Conservation (phyloP, 176 grass and related monocot genomes). For the Ensete glaucum region DNA sequence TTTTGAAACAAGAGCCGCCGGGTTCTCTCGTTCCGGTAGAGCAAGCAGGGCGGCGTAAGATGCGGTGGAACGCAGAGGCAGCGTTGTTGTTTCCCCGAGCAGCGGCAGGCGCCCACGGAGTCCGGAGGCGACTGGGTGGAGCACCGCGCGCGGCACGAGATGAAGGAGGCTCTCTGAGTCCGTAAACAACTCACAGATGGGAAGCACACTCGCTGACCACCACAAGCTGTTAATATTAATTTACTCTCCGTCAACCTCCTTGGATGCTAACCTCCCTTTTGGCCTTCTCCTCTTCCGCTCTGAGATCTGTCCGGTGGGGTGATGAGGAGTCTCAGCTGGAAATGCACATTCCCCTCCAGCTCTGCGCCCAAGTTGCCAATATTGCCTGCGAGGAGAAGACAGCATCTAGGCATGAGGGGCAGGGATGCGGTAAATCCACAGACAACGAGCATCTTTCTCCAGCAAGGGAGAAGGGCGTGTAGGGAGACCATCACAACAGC, state of each 20-base stretch:
- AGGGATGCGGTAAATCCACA: conserved; percentile 2
- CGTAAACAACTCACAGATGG: conserved; percentile 1
- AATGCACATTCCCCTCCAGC: conserved; percentile 10
- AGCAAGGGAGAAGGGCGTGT: conserved; percentile 5
- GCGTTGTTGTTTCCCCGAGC: background rate
- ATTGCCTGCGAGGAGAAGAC: conserved; percentile 13
- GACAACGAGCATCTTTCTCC: conserved; percentile 12
- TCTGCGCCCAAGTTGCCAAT: background rate
- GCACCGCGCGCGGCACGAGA: background rate
- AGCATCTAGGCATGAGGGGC: background rate
- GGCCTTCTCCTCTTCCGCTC: background rate
- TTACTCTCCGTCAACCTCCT: background rate
- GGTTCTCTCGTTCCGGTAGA: background rate
- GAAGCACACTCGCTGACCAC: conserved; percentile 4
- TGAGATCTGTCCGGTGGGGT: background rate
- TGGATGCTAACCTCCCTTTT: background rate
- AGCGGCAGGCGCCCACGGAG: conserved; percentile 14
- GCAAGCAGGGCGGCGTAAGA: background rate
- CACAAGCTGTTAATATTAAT: background rate
- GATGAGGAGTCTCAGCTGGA: background rate
- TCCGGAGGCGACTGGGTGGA: conserved; percentile 3
- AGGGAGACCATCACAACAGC: conserved; percentile 7
- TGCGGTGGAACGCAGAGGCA: background rate
- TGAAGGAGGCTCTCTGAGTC: background rate
- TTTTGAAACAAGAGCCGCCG: background rate